A percentile compares a stretch with the other conserved stretches of the same genome.
Conservation (phyloP, 495 filamentous ascomycete genomes). For the Lasiosphaeria miniovina region DNA sequence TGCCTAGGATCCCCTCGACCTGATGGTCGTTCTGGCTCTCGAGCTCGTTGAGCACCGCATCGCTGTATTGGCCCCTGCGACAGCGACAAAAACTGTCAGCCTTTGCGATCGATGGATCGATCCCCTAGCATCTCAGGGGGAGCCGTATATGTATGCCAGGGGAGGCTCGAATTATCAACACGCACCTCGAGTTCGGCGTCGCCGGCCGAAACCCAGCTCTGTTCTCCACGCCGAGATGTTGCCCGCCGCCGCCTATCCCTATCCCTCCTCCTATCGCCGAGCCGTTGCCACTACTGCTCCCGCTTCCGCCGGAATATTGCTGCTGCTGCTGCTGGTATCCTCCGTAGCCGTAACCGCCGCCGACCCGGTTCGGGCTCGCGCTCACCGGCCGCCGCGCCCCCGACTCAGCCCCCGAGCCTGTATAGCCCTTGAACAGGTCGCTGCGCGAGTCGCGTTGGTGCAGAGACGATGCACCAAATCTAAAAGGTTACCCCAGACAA, state of each 20-base stretch:
- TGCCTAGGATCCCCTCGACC: slow-evolving; percentile 83
- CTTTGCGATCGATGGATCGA: no score
- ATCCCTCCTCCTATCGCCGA: slow-evolving; percentile 6
- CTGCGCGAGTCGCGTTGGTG: slow-evolving; percentile 85
- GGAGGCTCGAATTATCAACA: not conserved
- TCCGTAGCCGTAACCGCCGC: slow-evolving; percentile 45
- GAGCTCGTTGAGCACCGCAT: slow-evolving; percentile 86
- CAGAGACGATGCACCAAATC: slow-evolving; percentile 60
- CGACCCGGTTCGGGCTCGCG: slow-evolving; percentile 31
- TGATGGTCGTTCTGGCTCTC: slow-evolving; percentile 94
- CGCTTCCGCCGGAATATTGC: slow-evolving; percentile 46
- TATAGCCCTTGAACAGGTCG: slow-evolving; percentile 85
- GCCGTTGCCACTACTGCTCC: slow-evolving; percentile 14
- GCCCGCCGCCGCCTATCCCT: not conserved
- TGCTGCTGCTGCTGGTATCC: slow-evolving; percentile 39
- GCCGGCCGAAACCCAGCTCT: slow-evolving; percentile 52
- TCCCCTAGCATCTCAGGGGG: no score
- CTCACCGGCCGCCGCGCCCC: slow-evolving; percentile 47
- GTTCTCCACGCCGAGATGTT: slow-evolving; percentile 32
- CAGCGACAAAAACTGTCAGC: no score
- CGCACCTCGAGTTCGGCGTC: slow-evolving; percentile 79
- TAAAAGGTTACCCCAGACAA: slow-evolving; percentile 16
- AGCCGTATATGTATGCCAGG: no score
- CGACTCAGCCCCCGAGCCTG: slow-evolving; percentile 54
- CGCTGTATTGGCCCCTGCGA: slow-evolving; percentile 79